A percentile compares a stretch with the other conserved stretches of the same genome.
Evolutionary conservation across 129 eudicot genomes (phyloP).

Genomic region (Flaveria robusta): DNA sequence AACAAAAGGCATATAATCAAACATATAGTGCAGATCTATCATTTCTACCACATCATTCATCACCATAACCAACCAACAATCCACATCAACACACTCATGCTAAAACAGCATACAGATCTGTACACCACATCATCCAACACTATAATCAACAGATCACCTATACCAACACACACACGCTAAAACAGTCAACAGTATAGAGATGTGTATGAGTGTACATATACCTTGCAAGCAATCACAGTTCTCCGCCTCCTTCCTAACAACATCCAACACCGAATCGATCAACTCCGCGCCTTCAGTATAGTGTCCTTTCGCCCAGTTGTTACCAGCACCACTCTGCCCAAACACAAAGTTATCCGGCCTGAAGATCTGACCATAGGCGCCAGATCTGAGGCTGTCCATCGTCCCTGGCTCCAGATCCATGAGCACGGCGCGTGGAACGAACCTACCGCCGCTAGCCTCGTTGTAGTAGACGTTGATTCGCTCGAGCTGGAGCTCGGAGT

Average conservation of each 20-base stretch:
- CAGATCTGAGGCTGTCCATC: slow-evolving; percentile 20
- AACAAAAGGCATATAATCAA: too few species aligned
- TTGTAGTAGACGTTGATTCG: slow-evolving; percentile 15
- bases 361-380: background rate
- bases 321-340: slow-evolving; percentile 10
- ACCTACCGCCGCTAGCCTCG: slow-evolving; percentile 12
- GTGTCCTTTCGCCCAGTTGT: slow-evolving; percentile 7
- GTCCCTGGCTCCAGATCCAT: slow-evolving; percentile 17
- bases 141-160: background rate
- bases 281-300: slow-evolving; percentile 13
- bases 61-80: too few species aligned
- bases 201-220: background rate
- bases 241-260: slow-evolving; percentile 18
- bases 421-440: slow-evolving; percentile 13
- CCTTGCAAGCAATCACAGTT: slow-evolving; percentile 17
- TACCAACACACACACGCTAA: background rate
- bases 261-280: background rate
- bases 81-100: too few species aligned
- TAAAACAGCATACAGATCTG: too few species aligned
- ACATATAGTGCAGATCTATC: too few species aligned
- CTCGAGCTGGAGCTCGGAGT: slow-evolving; percentile 17
- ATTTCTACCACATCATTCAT: background rate
- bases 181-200: background rate
- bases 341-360: slow-evolving; percentile 6
- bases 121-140: too few species aligned